Evolutionary conservation across 306 rosid genomes (phyloP).

Genomic region (Datisca glomerata): DNA sequence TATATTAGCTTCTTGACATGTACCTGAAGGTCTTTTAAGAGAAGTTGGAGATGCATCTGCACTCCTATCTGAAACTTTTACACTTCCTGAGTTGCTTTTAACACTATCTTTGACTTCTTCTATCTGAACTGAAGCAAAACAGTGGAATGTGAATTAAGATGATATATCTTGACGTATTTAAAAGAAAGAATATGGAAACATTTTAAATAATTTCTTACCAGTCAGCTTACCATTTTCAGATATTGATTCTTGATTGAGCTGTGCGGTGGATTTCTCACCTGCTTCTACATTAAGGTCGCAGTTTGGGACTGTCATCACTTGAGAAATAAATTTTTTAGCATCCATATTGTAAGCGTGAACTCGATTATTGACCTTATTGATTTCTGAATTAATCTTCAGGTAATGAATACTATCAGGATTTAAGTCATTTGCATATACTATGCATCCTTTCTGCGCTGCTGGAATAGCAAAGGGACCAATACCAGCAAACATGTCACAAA

Average conservation of each 20-base stretch:
- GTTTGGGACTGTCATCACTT: constrained; percentile 47
- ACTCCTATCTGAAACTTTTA: constrained; percentile 21
- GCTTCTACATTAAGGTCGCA: constrained; percentile 27
- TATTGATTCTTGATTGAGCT: constrained; percentile 23
- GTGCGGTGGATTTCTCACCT: constrained; percentile 22
- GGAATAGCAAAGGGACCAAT: constrained; percentile 95
- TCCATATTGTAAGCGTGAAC: constrained; percentile 62
- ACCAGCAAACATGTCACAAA: constrained; percentile 98
- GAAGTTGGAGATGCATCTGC: constrained; percentile 35
- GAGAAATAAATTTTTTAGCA: constrained; percentile 73
- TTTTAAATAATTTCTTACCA: constrained; percentile 25
- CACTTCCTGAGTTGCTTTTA: constrained; percentile 16
- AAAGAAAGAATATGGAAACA: constrained; percentile 4
- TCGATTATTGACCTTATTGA: constrained; percentile 56
- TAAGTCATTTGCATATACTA: constrained; percentile 85
- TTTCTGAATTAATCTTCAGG: constrained; percentile 71
- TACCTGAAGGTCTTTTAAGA: constrained; percentile 56
- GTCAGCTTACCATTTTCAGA: constrained; percentile 26
- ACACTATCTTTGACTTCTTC: constrained; percentile 21
- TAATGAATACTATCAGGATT: constrained; percentile 75
- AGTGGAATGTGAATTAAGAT: constrained; percentile 8
- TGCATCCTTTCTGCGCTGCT: constrained; percentile 87
- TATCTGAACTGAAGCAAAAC: constrained; percentile 40
- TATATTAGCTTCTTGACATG: constrained; percentile 47
- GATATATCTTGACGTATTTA: constrained; percentile 12